Evolutionary conservation across 2,329 filamentous ascomycete species (phyloP), one percentile per base, ranked within the genome.

Genomic region (Trichoderma cornu-damae): DNA sequence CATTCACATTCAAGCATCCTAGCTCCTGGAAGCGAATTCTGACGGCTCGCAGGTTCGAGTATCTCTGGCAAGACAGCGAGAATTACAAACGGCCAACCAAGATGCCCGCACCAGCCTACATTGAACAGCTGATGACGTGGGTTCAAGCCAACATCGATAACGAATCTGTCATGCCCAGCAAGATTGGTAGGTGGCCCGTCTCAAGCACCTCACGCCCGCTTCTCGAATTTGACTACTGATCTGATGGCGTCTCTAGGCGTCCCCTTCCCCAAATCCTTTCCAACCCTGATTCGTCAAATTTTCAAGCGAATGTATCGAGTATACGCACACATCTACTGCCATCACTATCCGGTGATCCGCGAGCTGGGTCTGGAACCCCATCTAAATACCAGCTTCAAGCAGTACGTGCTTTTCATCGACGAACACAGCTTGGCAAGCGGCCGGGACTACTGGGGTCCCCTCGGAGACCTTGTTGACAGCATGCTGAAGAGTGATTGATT

Each of bases 251-350:
- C 7, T 46, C 26, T 64, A 85, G 90, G 94, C 63, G 92, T 97
- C 9, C 89, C 93, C 4, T 99, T 99, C 73, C 92, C 94, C 55
- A 94, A 96, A 71, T 87, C 88, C 18, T 99, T 99, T 76, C 87
- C 90, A 6, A 79, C 85, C 57, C 86, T 96, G 57, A 86, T 96
- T 61, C 88, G 90, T 64, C 93, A 96, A 75, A 91, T 99, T 71
- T 97, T 97, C 84, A 99, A 99, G 82, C 88, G 94, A 69, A 87
- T 99, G 77, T 99, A 97, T 76, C 88, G 94, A 65, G 93, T 99
- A 61, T 99, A 99, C 72, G 94, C 94, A 42, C 94, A 99, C 77
- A 96, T 99, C 67, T 99, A 99, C 83, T 99, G 95, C 79, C 94
- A 99, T 75, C 94, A 99, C 77, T 99, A 99, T 75, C 92, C 92